Percentiles rank a stretch among this genome's conserved stretches.
phyloP scores from a whole-genome alignment of 192 early-diverging fungal genomes.

The Chytriomyces confervae region DNA sequence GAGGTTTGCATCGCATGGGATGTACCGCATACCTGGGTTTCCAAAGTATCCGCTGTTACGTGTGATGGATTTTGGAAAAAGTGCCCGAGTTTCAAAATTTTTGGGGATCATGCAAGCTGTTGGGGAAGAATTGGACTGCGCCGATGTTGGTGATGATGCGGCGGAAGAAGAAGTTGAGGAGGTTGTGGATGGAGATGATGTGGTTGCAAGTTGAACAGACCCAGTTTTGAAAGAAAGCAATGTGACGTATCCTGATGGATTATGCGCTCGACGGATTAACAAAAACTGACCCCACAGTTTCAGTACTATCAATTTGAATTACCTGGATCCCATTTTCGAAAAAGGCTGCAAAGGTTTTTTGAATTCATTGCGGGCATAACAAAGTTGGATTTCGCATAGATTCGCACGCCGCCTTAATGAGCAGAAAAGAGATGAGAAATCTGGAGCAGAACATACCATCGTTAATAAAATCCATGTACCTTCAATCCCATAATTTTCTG shows the following conservation, averaged over 20 bases:
- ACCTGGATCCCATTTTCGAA: conserved; percentile 22
- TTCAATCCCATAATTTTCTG: conserved; percentile 26
- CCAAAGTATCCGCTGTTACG: conserved; percentile 27
- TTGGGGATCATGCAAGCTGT: background rate
- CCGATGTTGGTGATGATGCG: too few species aligned
- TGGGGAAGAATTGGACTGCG: background rate
- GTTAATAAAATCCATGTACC: background rate
- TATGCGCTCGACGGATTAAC: too few species aligned
- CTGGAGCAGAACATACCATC: background rate
- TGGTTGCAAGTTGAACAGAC: background rate
- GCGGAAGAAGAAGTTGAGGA: background rate
- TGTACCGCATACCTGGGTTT: conserved; percentile 26
- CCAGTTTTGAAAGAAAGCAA: background rate
- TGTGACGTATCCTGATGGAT: conserved; percentile 10
- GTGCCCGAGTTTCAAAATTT: conserved; percentile 9
- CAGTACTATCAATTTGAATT: too few species aligned
- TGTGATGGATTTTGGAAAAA: conserved; percentile 25
- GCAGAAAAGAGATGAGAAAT: background rate
- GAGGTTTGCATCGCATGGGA: conserved; percentile 18
- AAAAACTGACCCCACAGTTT: too few species aligned
- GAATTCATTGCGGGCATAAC: conserved; percentile 1
- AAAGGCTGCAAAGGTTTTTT: background rate
- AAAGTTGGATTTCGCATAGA: conserved; percentile 25
- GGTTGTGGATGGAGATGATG: background rate
- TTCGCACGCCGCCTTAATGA: conserved; percentile 6